phyloP scores from a whole-genome alignment of 2,329 filamentous ascomycete species.

The Xylaria sp. region DNA sequence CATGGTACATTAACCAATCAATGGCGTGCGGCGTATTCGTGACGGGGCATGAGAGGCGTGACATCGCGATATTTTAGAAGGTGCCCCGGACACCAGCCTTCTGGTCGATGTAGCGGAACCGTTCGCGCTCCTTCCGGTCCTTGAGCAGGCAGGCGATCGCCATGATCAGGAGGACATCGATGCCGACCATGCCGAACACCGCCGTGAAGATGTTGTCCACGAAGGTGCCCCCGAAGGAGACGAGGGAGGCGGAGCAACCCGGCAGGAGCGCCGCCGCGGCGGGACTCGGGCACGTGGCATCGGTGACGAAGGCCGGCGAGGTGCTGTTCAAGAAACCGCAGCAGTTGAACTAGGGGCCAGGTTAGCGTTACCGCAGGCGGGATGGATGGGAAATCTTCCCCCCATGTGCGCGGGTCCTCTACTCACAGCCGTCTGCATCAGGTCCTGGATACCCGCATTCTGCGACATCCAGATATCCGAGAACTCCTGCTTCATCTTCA shows the following conservation, averaged over 20 bases:
- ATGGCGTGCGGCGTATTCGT: conserved; percentile 11
- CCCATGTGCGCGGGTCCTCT: no score
- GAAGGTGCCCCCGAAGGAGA: conserved; percentile 69
- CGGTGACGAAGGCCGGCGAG: conserved; percentile 70
- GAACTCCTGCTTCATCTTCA: conserved; percentile 68
- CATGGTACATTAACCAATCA: conserved; percentile 22
- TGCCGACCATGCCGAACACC: conserved; percentile 75
- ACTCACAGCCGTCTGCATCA: conserved; percentile 71
- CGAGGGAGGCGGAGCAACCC: conserved; percentile 71
- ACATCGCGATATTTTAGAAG: conserved; percentile 44
- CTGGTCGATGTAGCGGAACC: conserved; percentile 80
- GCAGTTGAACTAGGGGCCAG: conserved; percentile 67
- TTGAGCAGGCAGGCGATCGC: conserved; percentile 76
- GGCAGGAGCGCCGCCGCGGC: conserved; percentile 69
- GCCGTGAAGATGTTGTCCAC: conserved; percentile 78
- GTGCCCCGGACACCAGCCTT: conserved; percentile 63
- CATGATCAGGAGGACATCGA: conserved; percentile 70
- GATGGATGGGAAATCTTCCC: no score
- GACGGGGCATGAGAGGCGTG: conserved; percentile 4
- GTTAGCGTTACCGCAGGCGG: conserved; percentile 28
- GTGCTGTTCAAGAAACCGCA: conserved; percentile 79
- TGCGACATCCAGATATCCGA: conserved; percentile 63
- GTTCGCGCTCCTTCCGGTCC: conserved; percentile 76
- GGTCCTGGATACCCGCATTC: conserved; percentile 59
- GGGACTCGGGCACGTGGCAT: conserved; percentile 68